A percentile compares a stretch with the other conserved stretches of the same genome.
These are phyloP conservation scores for Ophiocordyceps camponoti-leonardi DNA, from an alignment of 2,329 filamentous ascomycete species.

Conservation along the genomic window DNA sequence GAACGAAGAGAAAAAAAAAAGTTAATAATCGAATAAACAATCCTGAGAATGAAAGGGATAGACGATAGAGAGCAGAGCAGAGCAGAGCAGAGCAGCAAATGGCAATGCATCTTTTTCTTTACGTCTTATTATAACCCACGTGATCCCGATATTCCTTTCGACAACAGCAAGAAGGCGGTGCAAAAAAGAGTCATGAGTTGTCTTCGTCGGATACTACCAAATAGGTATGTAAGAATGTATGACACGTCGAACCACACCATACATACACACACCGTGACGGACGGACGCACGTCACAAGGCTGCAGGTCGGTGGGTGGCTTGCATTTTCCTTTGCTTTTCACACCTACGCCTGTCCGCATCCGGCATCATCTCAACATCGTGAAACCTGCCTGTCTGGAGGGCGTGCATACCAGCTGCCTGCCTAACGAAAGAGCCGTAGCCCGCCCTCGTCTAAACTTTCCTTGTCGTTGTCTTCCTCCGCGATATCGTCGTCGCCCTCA, in stretches of 20 bases:
- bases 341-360: not conserved
- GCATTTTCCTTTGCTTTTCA: not conserved
- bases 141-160: not conserved
- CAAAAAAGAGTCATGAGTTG: no score
- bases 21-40: no score
- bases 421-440: slow-evolving; percentile 32
- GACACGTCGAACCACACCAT: no score
- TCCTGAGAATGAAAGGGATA: no score
- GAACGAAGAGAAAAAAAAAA: not conserved
- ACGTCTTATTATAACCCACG: not conserved
- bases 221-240: no score
- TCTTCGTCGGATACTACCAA: no score
- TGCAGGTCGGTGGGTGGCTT: not conserved
- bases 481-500: not conserved
- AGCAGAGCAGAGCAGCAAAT: no score
- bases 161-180: not conserved
- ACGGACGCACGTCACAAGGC: not conserved
- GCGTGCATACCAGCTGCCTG: no score
- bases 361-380: not conserved
- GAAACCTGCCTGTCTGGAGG: not conserved
- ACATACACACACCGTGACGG: no score
- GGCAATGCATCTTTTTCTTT: no score
- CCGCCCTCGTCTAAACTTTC: slow-evolving; percentile 33
- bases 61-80: no score
- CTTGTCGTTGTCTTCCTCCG: slow-evolving; percentile 19